Evolutionary conservation across 2,329 filamentous ascomycete genomes (phyloP).

Genomic region (Nemania sp.): DNA sequence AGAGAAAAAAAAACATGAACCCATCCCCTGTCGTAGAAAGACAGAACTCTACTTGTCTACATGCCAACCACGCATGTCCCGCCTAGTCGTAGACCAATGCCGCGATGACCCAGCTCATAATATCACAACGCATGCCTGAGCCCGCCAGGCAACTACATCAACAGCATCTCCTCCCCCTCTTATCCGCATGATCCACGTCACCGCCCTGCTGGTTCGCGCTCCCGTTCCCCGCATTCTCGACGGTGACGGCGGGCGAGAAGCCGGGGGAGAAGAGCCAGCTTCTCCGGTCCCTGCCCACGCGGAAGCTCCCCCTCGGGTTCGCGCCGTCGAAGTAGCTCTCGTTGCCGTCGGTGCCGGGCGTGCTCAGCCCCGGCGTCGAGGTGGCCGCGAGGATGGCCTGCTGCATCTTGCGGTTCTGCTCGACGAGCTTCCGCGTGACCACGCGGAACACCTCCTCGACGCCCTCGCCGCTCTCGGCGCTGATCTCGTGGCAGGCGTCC

Average conservation of each 20-base stretch:
- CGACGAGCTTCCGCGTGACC: slow-evolving; percentile 65
- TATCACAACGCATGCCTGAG: neutral
- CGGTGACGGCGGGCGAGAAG: slow-evolving; percentile 56
- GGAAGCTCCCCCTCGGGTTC: slow-evolving; percentile 57
- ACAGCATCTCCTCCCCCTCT: slow-evolving; percentile 37
- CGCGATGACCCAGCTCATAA: slow-evolving; percentile 1
- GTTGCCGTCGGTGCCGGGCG: slow-evolving; percentile 51
- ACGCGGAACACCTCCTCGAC: slow-evolving; percentile 94
- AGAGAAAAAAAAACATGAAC: neutral
- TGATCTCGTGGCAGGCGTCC: slow-evolving; percentile 98
- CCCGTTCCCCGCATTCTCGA: slow-evolving; percentile 50
- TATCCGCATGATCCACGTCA: slow-evolving; percentile 23
- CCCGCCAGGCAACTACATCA: neutral
- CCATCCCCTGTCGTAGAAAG: neutral
- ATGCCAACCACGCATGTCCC: neutral
- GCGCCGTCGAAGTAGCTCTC: slow-evolving; percentile 53
- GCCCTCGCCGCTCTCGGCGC: slow-evolving; percentile 89
- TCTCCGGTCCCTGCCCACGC: slow-evolving; percentile 60
- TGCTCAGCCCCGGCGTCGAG: slow-evolving; percentile 47
- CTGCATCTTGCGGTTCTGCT: slow-evolving; percentile 67
- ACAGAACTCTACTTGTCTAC: neutral
- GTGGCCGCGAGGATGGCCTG: slow-evolving; percentile 61
- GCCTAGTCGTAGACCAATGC: neutral
- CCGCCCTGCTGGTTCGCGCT: slow-evolving; percentile 29
- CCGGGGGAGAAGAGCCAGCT: slow-evolving; percentile 63